These are phyloP conservation scores for Protomyces macrosporus DNA, from an alignment of 1,139 yeast genomes.

Conservation along the genomic window DNA sequence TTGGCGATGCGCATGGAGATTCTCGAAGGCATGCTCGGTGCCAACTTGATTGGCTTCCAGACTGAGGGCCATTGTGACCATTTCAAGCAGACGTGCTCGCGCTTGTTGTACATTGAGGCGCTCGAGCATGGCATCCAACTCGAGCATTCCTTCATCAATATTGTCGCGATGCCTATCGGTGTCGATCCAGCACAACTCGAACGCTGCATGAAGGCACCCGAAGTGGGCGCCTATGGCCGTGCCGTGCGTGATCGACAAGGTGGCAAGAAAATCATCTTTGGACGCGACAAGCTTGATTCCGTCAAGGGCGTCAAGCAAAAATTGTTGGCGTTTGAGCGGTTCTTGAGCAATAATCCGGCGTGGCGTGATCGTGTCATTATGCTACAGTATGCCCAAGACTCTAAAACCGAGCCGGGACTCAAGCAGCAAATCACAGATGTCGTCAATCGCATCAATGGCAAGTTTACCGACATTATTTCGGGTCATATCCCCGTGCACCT, in stretches of 20 bases:
- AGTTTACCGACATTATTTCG: conserved; percentile 65
- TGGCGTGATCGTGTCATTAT: conserved; percentile 65
- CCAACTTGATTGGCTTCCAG: conserved; percentile 83
- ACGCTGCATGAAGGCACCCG: conserved; percentile 45
- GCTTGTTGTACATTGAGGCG: conserved; percentile 76
- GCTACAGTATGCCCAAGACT: conserved; percentile 71
- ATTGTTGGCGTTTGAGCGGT: conserved; percentile 76
- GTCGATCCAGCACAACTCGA: conserved; percentile 65
- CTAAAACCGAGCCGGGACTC: conserved; percentile 45
- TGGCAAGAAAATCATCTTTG: conserved; percentile 63
- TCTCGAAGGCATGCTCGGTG: conserved; percentile 79
- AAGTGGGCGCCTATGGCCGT: conserved; percentile 63
- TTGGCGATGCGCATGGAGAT: conserved; percentile 78
- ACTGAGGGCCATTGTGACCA: conserved; percentile 90
- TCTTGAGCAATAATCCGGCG: conserved; percentile 64
- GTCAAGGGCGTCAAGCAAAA: conserved; percentile 87
- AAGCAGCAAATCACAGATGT: conserved; percentile 70
- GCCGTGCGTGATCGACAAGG: conserved; percentile 75
- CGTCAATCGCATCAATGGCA: conserved; percentile 77
- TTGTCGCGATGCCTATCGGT: conserved; percentile 76
- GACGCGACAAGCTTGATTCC: conserved; percentile 82
- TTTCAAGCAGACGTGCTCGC: conserved; percentile 82
- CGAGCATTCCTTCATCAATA: conserved; percentile 61
- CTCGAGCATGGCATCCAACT: conserved; percentile 67
- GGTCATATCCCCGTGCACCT: conserved; percentile 75